A percentile compares a stretch with the other conserved stretches of the same genome.
phyloP scores from a whole-genome alignment of 345 rosid species.

The Gossypium rotundifolium region DNA sequence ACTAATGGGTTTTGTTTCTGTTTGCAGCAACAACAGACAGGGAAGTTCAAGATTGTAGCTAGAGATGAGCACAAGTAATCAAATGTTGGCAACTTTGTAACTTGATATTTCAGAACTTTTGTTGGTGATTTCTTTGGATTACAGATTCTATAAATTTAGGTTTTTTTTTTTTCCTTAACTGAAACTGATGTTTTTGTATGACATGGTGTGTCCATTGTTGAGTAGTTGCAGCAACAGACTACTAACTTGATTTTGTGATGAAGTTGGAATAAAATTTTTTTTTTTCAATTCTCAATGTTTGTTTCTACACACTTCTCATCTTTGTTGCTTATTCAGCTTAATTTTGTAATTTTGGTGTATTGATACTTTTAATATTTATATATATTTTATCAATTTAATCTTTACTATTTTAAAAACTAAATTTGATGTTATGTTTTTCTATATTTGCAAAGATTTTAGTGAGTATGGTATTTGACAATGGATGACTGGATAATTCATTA shows the following conservation, averaged over 20 bases:
- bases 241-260: background rate
- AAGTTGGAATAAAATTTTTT: background rate
- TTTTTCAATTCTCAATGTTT: background rate
- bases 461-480: no score
- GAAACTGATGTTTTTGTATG: background rate
- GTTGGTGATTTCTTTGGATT: background rate
- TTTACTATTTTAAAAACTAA: no score
- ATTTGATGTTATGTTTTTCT: no score
- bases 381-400: no score
- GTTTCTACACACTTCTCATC: background rate
- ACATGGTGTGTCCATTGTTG: background rate
- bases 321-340: background rate
- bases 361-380: no score
- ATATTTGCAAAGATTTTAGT: no score
- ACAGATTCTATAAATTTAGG: background rate
- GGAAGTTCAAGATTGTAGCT: slow-evolving; percentile 95
- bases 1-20: slow-evolving; percentile 11
- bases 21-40: slow-evolving; percentile 82
- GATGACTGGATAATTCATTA: no score
- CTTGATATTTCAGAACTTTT: background rate
- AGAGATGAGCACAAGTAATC: slow-evolving; percentile 41
- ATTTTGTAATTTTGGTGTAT: no score
- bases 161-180: background rate
- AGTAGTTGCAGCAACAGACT: background rate
- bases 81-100: background rate